These are phyloP conservation scores for Flueggea neowawraea DNA, from an alignment of 441 rosid species.

Conservation along the genomic window DNA sequence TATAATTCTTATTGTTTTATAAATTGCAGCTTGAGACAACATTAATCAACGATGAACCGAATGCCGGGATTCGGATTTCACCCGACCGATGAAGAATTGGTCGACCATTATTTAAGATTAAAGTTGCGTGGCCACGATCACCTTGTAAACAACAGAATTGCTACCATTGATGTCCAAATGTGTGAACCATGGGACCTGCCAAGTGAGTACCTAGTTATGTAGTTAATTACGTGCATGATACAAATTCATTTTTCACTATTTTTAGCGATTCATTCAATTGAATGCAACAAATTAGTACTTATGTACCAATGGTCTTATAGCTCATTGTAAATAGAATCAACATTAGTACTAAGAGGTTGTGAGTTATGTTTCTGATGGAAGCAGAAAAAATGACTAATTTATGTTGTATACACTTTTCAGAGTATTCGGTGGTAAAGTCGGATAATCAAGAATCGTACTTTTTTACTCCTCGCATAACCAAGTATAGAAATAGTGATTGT, in stretches of 20 bases:
- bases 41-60: too few relatives aligned
- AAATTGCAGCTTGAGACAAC: too few relatives aligned
- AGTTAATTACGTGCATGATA: too few relatives aligned
- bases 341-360: too few relatives aligned
- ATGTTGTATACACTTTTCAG: conserved; percentile 15
- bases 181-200: conserved; percentile 44
- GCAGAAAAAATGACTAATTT: conserved; percentile 9
- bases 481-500: conserved; percentile 11
- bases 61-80: conserved; percentile 35
- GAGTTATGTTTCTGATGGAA: too few relatives aligned
- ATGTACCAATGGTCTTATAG: too few relatives aligned
- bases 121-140: conserved; percentile 27
- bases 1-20: too few relatives aligned
- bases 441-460: conserved; percentile 20
- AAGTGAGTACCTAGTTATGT: too few relatives aligned
- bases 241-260: too few relatives aligned
- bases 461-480: conserved; percentile 17
- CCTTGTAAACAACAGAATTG: conserved; percentile 16
- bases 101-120: conserved; percentile 19
- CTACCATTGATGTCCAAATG: conserved; percentile 29
- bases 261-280: too few relatives aligned
- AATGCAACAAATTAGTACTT: too few relatives aligned
- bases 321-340: too few relatives aligned
- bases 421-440: background rate
- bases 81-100: conserved; percentile 49